phyloP scores from a whole-genome alignment of 2,329 filamentous ascomycete genomes.

The Atkinsonella hypoxylon region DNA sequence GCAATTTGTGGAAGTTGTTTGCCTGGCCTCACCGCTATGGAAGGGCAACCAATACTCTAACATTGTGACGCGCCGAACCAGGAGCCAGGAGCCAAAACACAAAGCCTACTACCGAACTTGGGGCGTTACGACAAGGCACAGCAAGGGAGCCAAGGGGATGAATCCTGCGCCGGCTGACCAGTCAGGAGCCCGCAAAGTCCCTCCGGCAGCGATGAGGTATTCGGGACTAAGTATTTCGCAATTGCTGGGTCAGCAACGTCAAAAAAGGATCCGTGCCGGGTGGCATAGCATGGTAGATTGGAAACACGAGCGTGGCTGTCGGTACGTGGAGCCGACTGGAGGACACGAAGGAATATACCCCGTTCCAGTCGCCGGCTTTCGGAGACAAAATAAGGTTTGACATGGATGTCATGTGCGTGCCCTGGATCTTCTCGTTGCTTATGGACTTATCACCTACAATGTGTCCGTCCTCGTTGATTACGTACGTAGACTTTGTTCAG shows the following conservation, averaged over 20 bases:
- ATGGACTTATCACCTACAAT: no score
- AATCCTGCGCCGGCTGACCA: slow-evolving; percentile 5
- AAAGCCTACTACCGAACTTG: neutral
- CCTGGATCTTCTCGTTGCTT: no score
- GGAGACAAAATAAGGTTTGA: neutral
- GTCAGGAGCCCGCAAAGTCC: slow-evolving; percentile 1
- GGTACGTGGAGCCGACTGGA: neutral
- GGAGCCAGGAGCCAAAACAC: neutral
- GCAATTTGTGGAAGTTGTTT: neutral
- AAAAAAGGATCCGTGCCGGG: slow-evolving; percentile 3
- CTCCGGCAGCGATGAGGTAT: slow-evolving; percentile 7
- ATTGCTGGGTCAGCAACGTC: slow-evolving; percentile 8
- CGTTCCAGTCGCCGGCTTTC: neutral
- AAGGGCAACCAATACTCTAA: neutral
- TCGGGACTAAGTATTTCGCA: slow-evolving; percentile 10
- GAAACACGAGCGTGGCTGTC: slow-evolving; percentile 1
- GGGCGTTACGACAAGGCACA: neutral
- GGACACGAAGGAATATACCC: neutral
- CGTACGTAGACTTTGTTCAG: neutral
- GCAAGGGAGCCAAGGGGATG: neutral
- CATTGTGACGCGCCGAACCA: neutral
- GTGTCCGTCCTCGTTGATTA: neutral
- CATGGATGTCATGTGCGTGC: neutral
- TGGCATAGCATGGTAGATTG: neutral
- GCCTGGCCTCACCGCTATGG: slow-evolving; percentile 1